Percentiles rank a stretch among this genome's conserved stretches.
phyloP scores from a whole-genome alignment of 495 filamentous ascomycete species.

The Xylaria scruposa region DNA sequence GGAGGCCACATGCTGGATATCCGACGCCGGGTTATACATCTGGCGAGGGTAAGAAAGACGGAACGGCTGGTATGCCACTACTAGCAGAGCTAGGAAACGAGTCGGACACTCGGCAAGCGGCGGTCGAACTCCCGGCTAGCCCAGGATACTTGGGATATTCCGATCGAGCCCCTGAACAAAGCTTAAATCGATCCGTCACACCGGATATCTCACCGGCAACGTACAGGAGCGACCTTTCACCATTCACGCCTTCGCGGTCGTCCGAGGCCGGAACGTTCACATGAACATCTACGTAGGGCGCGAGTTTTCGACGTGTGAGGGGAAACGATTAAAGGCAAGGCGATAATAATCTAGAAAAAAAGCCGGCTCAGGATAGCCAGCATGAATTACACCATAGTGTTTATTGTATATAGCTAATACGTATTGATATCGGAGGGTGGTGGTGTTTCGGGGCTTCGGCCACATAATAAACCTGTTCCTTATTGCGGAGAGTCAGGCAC shows the following conservation, averaged over 20 bases:
- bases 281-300: background rate
- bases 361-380: background rate
- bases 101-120: background rate
- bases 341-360: background rate
- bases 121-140: conserved; percentile 35
- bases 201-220: conserved; percentile 9
- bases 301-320: background rate
- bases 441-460: background rate
- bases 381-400: background rate
- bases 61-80: conserved; percentile 31
- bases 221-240: conserved; percentile 12
- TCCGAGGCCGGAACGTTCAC: conserved; percentile 12
- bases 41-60: conserved; percentile 16
- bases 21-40: background rate
- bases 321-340: background rate
- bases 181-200: background rate
- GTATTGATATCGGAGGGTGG: background rate
- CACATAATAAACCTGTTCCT: background rate
- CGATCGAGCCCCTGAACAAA: background rate
- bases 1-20: conserved; percentile 28
- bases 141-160: conserved; percentile 1
- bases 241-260: conserved; percentile 1
- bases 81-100: conserved; percentile 32
- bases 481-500: background rate
- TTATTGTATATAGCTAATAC: conserved; percentile 16